Conservation (phyloP, 1,284 basidiomycete genomes). For the Mycena sp. region DNA sequence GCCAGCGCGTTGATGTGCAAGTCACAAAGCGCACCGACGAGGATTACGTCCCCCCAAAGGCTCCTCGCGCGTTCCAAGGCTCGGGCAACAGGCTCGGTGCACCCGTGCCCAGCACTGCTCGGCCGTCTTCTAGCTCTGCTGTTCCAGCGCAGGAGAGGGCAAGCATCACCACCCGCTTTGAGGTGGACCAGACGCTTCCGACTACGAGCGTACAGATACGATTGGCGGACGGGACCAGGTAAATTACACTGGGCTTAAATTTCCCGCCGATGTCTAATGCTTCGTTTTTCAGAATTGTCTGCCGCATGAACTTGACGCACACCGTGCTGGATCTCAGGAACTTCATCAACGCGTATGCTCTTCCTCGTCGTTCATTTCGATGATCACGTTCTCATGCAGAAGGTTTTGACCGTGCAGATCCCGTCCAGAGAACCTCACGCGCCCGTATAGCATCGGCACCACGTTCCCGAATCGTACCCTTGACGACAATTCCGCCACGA, state of each 20-base stretch:
- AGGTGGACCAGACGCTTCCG: slow-evolving; percentile 84
- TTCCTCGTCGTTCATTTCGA: slow-evolving; percentile 36
- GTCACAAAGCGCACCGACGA: slow-evolving; percentile 82
- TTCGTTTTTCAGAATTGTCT: slow-evolving; percentile 66
- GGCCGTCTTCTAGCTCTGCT: slow-evolving; percentile 3
- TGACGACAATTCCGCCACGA: slow-evolving; percentile 73
- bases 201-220: slow-evolving; percentile 93
- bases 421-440: slow-evolving; percentile 71
- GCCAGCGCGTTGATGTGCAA: slow-evolving; percentile 89
- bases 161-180: slow-evolving; percentile 68
- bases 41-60: slow-evolving; percentile 69
- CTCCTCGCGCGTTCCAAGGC: slow-evolving; percentile 71
- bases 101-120: slow-evolving; percentile 56
- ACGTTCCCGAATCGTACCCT: slow-evolving; percentile 88
- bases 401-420: slow-evolving; percentile 61
- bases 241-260: no score
- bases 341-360: slow-evolving; percentile 92
- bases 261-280: background rate
- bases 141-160: slow-evolving; percentile 36
- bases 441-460: slow-evolving; percentile 81
- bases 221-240: slow-evolving; percentile 92
- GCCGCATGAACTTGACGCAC: slow-evolving; percentile 91
- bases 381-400: background rate
- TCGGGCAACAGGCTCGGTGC: slow-evolving; percentile 87
- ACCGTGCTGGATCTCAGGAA: slow-evolving; percentile 88